Evolutionary conservation across 495 filamentous ascomycete genomes (phyloP).

Genomic region (Aspergillus sclerotioniger): DNA sequence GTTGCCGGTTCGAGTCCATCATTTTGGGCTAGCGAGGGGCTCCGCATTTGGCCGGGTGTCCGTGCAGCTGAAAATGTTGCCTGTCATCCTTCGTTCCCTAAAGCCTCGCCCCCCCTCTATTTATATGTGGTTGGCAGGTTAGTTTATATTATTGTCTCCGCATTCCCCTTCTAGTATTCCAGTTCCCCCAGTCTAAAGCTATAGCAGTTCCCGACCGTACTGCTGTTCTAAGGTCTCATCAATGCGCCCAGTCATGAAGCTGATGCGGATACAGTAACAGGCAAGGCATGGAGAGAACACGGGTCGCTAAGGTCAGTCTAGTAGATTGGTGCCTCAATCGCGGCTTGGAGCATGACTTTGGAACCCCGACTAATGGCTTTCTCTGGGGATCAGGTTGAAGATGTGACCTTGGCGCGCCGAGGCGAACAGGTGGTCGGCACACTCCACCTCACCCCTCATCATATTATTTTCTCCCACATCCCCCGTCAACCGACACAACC

Average conservation of each 20-base stretch:
- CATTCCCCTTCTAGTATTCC: not conserved
- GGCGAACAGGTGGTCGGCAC: conserved; percentile 59
- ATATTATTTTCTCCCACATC: conserved; percentile 60
- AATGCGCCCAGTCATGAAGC: conserved; percentile 33
- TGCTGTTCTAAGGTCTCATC: conserved; percentile 5
- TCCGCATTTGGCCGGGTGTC: conserved; percentile 24
- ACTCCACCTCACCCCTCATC: conserved; percentile 63
- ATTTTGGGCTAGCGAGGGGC: conserved; percentile 18
- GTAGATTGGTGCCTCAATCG: not conserved
- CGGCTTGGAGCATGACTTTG: not conserved
- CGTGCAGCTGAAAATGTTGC: conserved; percentile 13
- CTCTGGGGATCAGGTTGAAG: conserved; percentile 48
- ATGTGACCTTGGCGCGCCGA: conserved; percentile 61
- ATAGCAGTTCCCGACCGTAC: not conserved
- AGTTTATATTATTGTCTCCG: not conserved
- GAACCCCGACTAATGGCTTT: conserved; percentile 4
- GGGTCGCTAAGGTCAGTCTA: conserved; percentile 50
- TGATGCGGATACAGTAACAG: conserved; percentile 35
- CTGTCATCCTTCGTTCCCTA: not conserved
- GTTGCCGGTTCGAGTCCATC: conserved; percentile 4
- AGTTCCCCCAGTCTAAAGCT: not conserved
- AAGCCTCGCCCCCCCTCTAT: not conserved
- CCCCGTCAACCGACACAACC: conserved; percentile 36
- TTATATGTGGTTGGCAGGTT: not conserved
- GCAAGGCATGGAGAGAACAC: conserved; percentile 56